Base-by-base conservation (phyloP, 768 basidiomycete genomes). In the Dendrothele bispora region DNA sequence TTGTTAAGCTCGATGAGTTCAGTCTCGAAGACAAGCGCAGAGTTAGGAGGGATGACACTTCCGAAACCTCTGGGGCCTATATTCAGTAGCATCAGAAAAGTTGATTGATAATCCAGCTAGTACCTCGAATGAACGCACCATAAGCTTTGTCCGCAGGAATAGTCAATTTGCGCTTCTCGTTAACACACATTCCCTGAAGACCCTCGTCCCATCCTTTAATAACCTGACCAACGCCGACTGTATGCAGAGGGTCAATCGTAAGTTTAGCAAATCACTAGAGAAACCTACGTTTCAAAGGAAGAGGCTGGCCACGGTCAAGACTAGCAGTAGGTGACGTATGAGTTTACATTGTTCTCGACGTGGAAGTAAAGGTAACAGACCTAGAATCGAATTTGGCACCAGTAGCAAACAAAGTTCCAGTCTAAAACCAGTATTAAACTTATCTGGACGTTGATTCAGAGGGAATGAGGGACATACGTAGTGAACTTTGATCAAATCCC, bases 381-480 rank as follows among this genome's bases (percentile, higher is more conserved):
- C 91, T 93, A 7, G 91, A 94, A 66, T 98, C 94, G 57, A 98
- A 98, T 63, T 94, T 88, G 49, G 78, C 77, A 7, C 92, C 92
- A 42, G 75, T 82, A 8, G 77, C 66, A 55, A 83, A 83, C 42
- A 98, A 66, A 7, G 78, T 95, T 3, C 94, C 95, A 4, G 90
- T 91, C 82, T 95, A 65, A 17, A 40, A 49, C 38, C 40, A 29
- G 43, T 38, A 11, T 39, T 3, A 37, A 8, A 20, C 11, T 14
- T 14, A 7, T 4, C 24, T 7, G n/a, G n/a, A n/a, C n/a, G n/a
- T n/a, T n/a, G n/a, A n/a, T n/a, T n/a, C n/a, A n/a, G 8, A 26
- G 3, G 22, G 37, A 22, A 36, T 29, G 24, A 20, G 22, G 20
- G 29, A 63, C 68, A 43, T 63, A 91, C 89, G 58, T 91, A 92